These are phyloP conservation scores for Arctostaphylos glauca DNA, from an alignment of 148 eudicot species.

Conservation along the genomic window DNA sequence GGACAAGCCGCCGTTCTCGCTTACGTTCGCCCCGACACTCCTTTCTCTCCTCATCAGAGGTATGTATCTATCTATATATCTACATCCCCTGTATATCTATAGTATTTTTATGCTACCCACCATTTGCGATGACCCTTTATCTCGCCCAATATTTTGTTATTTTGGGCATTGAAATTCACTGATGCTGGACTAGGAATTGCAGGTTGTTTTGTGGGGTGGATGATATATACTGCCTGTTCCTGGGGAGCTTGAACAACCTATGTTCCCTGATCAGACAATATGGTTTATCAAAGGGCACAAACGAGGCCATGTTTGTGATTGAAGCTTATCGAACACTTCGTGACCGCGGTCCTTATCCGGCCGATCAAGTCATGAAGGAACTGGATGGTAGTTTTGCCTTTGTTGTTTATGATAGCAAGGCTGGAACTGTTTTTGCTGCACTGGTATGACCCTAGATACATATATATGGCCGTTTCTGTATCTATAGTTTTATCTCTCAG, in stretches of 20 bases:
- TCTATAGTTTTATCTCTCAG: no score
- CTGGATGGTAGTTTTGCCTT: constrained; percentile 88
- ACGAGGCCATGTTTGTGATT: constrained; percentile 84
- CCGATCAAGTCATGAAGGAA: constrained; percentile 87
- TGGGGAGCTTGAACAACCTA: constrained; percentile 81
- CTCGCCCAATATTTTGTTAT: no score
- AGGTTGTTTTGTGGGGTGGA: constrained; percentile 81
- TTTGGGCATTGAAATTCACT: neutral
- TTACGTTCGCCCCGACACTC: constrained; percentile 45
- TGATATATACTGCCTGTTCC: constrained; percentile 74
- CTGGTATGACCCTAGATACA: no score
- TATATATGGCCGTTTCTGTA: no score
- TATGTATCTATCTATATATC: constrained; percentile 10
- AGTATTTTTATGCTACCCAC: neutral
- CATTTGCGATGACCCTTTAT: neutral
- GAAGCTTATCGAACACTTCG: constrained; percentile 83
- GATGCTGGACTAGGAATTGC: constrained; percentile 5
- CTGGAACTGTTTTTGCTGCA: constrained; percentile 85
- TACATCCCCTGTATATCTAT: neutral
- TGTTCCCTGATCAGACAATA: constrained; percentile 62
- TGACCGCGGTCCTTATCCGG: constrained; percentile 94
- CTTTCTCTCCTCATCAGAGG: constrained; percentile 38
- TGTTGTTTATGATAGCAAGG: constrained; percentile 72
- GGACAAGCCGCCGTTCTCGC: constrained; percentile 79
- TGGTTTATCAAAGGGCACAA: constrained; percentile 59